A percentile compares a stretch with the other conserved stretches of the same genome.
phyloP scores from a whole-genome alignment of 2,329 filamentous ascomycete species.

The Colletotrichum sojae region DNA sequence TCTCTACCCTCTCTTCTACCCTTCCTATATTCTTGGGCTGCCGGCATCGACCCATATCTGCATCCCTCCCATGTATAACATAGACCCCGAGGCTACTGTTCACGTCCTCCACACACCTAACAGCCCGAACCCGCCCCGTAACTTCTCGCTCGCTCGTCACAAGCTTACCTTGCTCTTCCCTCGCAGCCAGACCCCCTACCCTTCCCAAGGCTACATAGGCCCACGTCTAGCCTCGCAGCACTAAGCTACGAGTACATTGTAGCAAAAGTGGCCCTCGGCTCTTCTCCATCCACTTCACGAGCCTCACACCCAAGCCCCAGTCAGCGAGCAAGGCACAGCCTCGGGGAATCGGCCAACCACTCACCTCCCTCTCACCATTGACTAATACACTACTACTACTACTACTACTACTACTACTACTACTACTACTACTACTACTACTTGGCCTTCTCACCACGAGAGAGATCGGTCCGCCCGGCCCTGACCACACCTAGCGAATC shows the following conservation, averaged over 20 bases:
- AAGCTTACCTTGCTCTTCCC: conserved; percentile 32
- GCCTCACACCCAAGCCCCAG: conserved; percentile 35
- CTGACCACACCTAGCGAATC: conserved; percentile 40
- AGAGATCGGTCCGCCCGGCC: conserved; percentile 34
- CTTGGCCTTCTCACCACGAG: conserved; percentile 27
- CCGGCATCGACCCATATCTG: conserved; percentile 37
- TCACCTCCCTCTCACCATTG: not conserved
- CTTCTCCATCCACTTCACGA: conserved; percentile 36
- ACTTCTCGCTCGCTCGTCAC: conserved; percentile 31
- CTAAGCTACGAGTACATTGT: conserved; percentile 23
- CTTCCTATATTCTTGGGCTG: conserved; percentile 15
- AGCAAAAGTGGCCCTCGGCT: conserved; percentile 30
- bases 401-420: conserved; percentile 5
- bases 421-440: not conserved
- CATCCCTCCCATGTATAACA: conserved; percentile 40
- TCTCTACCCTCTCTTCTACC: conserved; percentile 12
- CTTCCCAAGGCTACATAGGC: conserved; percentile 33
- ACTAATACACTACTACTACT: not conserved
- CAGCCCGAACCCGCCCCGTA: conserved; percentile 31
- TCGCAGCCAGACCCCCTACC: conserved; percentile 32
- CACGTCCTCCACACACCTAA: conserved; percentile 36
- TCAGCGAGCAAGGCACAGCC: conserved; percentile 20
- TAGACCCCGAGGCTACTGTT: conserved; percentile 37
- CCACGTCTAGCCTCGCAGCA: conserved; percentile 35
- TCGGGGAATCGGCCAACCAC: conserved; percentile 19